phyloP scores from a whole-genome alignment of 1,139 yeast species.

The Hansenula sp. region DNA sequence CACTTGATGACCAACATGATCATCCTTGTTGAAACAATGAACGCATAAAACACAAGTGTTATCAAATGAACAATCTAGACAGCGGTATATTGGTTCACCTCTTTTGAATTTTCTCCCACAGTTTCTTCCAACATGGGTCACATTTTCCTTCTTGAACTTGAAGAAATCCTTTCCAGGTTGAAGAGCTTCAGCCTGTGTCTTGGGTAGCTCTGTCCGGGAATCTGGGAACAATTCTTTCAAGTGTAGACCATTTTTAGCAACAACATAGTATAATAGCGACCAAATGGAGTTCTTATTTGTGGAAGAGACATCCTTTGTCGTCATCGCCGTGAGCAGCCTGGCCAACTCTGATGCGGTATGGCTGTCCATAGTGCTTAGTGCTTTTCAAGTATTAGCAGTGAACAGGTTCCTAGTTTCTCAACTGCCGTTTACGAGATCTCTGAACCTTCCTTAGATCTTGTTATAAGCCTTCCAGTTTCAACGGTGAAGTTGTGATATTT shows the following conservation, averaged over 20 bases:
- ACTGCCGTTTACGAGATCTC: neutral
- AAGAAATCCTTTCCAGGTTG: neutral
- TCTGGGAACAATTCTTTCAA: neutral
- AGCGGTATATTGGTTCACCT: constrained; percentile 66
- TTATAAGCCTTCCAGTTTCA: neutral
- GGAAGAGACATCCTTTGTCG: neutral
- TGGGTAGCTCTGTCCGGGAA: neutral
- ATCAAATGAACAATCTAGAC: constrained; percentile 68
- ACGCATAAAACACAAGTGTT: constrained; percentile 72
- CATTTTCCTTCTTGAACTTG: neutral
- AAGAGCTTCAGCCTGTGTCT: neutral
- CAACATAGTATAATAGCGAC: neutral
- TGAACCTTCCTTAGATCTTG: too few species aligned
- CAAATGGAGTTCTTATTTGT: neutral
- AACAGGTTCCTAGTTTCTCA: too few species aligned
- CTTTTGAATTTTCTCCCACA: constrained; percentile 59
- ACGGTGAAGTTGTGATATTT: neutral
- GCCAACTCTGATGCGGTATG: neutral
- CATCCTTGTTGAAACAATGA: constrained; percentile 63
- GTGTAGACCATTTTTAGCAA: neutral
- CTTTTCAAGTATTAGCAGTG: too few species aligned
- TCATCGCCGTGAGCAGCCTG: neutral
- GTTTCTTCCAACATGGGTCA: constrained; percentile 43
- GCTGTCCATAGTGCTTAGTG: neutral
- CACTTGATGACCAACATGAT: constrained; percentile 64